These are phyloP conservation scores for Coemansia sp. DNA, from an alignment of 192 early-diverging fungal species.

Conservation along the genomic window DNA sequence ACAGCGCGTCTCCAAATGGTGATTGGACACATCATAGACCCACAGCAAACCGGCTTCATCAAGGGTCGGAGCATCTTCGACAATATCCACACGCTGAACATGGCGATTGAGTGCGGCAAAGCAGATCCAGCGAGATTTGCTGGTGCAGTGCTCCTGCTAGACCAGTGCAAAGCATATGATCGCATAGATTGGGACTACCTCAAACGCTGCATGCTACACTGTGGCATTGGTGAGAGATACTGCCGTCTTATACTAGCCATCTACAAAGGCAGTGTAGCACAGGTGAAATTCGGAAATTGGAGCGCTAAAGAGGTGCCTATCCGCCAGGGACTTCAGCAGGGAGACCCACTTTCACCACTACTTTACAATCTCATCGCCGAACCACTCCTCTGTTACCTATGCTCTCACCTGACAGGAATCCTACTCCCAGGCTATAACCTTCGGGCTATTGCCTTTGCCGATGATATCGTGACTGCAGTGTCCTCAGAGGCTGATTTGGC, in stretches of 20 bases:
- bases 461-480: constrained; percentile 3
- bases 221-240: neutral
- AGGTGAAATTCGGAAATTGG: neutral
- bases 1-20: neutral
- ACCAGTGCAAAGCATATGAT: constrained; percentile 4
- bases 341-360: constrained; percentile 7
- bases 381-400: neutral
- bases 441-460: constrained; percentile 3
- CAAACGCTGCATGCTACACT: neutral
- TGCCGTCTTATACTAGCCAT: neutral
- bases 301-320: neutral
- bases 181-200: constrained; percentile 10
- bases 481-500: neutral
- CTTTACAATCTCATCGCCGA: constrained; percentile 8
- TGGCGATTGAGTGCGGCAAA: neutral
- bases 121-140: neutral
- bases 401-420: neutral
- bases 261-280: neutral
- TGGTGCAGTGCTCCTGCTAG: no score
- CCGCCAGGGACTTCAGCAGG: constrained; percentile 10
- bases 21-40: neutral
- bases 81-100: neutral
- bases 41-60: neutral
- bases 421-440: neutral
- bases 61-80: neutral